phyloP scores from a whole-genome alignment of 148 eudicot species.

The Persicaria tinctoria region DNA sequence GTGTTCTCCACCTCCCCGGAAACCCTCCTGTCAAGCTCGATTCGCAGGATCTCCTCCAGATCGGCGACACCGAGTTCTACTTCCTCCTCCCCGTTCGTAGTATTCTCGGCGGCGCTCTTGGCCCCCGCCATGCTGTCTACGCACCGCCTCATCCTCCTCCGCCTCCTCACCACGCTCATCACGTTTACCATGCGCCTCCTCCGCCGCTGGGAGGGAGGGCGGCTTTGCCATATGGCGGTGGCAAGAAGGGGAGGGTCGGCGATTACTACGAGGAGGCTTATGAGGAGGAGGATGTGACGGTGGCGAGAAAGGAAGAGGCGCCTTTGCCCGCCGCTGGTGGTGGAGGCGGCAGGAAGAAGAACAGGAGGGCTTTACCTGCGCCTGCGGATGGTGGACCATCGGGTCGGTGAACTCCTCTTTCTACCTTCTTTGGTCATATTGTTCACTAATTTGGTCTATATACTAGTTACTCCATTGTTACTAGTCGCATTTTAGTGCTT shows the following conservation, averaged over 20 bases:
- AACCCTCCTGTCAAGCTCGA: conserved; percentile 76
- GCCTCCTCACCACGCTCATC: conserved; percentile 3
- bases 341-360: conserved; percentile 24
- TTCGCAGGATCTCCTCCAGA: conserved; percentile 79
- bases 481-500: background rate
- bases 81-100: conserved; percentile 72
- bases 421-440: background rate
- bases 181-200: conserved; percentile 13
- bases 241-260: conserved; percentile 31
- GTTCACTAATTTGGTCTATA: background rate
- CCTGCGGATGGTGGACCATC: conserved; percentile 38
- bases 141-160: conserved; percentile 16
- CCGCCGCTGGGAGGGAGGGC: conserved; percentile 14
- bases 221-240: conserved; percentile 14
- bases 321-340: conserved; percentile 12
- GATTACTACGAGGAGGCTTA: conserved; percentile 36
- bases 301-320: conserved; percentile 18
- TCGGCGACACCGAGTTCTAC: conserved; percentile 94
- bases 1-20: conserved; percentile 85
- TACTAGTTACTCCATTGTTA: background rate
- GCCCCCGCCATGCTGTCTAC: conserved; percentile 35
- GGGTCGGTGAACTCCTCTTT: conserved; percentile 34
- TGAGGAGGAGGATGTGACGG: conserved; percentile 28
- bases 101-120: conserved; percentile 53
- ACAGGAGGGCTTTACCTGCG: conserved; percentile 14